Base-by-base conservation (phyloP, 768 basidiomycete species). In the Rhodosporidiobolus odoratus region DNA sequence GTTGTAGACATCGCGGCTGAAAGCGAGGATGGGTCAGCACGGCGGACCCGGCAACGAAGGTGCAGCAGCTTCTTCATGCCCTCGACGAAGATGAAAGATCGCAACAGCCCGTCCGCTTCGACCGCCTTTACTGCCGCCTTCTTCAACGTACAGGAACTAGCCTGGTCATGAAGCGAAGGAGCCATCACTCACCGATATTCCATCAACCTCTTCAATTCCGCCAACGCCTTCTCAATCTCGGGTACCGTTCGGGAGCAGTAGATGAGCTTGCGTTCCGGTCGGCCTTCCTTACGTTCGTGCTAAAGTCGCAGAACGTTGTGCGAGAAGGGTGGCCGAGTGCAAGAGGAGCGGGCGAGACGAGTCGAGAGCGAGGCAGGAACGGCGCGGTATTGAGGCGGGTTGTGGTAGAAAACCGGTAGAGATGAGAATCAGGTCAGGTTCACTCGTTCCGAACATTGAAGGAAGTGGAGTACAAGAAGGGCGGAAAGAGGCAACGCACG, bases 221-320 rank as follows among this genome's bases (percentile, higher is more conserved):
- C 87, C 67, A 99, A 83, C 0, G 95, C 96, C 79, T 99, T 99
- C 80, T 99, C 96, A 73, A 99, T 99, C 81, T 99, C 96, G 5
- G 96, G 96, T 15, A 99, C 96, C 16, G 96, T 99, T 76, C 96
- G 93, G 16, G 96, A 98, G 80, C 96, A 99, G 80, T 99, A 99
- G 71, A 99, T 89, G 67, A 99, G 87, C 80, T 98, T 98, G 70
- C 96, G 85, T 70, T 88, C 73, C 3, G 73, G 73, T 1, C 73
- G 54, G 34, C 69, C 69, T 35, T 48, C 50, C 32, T 62, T 61
- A 32, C 66, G 88, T 12, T 89, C 89, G 30, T 92, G 90, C 79
- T 92, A 90, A n/a, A n/a, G n/a, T n/a, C n/a, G 16, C 34, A 8
- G 17, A 65, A 15, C n/a, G 17, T 5, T 6, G 27, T 6, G 32